phyloP scores from a whole-genome alignment of 192 early-diverging fungal species.

The Geranomyces michiganensis region DNA sequence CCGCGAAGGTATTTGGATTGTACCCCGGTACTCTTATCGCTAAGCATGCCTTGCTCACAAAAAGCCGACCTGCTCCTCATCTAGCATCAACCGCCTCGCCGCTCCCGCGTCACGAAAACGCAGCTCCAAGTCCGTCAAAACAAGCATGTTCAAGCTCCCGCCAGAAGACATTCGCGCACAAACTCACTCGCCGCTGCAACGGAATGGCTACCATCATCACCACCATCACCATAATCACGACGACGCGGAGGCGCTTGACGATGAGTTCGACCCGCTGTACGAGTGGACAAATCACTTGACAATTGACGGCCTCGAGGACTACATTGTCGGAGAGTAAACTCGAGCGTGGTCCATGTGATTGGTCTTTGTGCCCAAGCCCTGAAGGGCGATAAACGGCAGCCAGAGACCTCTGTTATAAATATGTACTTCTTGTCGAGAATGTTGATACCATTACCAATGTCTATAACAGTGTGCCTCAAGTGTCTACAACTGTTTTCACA shows the following conservation, averaged over 20 bases:
- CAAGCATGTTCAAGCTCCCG: neutral
- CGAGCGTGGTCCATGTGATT: too few relatives aligned
- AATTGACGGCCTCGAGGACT: constrained; percentile 42
- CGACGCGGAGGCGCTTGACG: constrained; percentile 38
- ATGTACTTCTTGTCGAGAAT: too few relatives aligned
- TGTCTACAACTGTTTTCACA: constrained; percentile 28
- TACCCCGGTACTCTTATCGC: neutral
- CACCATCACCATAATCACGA: neutral
- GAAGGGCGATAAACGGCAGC: too few relatives aligned
- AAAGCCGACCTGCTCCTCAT: neutral
- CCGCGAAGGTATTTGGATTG: neutral
- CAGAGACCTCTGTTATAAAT: too few relatives aligned
- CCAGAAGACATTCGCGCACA: neutral
- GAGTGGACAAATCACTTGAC: constrained; percentile 51
- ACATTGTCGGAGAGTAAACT: constrained; percentile 28
- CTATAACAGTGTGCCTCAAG: too few relatives aligned
- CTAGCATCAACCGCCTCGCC: neutral
- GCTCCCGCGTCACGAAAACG: neutral
- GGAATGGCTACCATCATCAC: neutral
- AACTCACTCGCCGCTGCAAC: neutral
- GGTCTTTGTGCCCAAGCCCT: too few relatives aligned
- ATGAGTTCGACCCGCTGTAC: constrained; percentile 49
- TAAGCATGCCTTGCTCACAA: neutral
- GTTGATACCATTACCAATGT: too few relatives aligned
- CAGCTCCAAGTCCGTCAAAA: neutral